phyloP scores from a whole-genome alignment of 441 rosid species.

The California macrophylla region DNA sequence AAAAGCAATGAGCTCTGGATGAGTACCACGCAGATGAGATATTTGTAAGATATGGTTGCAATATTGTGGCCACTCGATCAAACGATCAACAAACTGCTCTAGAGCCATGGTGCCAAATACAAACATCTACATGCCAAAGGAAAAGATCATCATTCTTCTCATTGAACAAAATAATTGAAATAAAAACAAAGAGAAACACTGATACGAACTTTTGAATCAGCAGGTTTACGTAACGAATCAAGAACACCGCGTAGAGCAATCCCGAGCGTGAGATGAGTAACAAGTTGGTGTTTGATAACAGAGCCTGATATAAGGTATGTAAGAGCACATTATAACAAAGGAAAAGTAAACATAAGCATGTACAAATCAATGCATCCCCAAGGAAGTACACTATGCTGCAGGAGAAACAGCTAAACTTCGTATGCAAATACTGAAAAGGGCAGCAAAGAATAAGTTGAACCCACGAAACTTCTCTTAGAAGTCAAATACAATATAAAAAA shows the following conservation, averaged over 20 bases:
- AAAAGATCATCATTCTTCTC: slow-evolving; percentile 9
- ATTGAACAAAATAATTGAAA: background rate
- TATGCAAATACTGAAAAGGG: background rate
- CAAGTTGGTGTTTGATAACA: slow-evolving; percentile 86
- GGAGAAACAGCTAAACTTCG: background rate
- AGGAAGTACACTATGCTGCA: background rate
- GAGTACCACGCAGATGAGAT: slow-evolving; percentile 84
- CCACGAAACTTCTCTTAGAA: background rate
- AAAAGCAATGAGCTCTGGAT: slow-evolving; percentile 77
- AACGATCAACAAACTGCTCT: slow-evolving; percentile 94
- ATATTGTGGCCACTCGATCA: slow-evolving; percentile 97
- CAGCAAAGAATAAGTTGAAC: background rate
- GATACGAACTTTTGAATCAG: slow-evolving; percentile 82
- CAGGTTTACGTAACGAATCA: slow-evolving; percentile 92
- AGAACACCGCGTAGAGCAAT: slow-evolving; percentile 90
- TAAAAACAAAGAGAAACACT: background rate
- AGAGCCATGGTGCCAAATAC: slow-evolving; percentile 90
- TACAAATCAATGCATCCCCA: background rate
- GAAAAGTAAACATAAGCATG: background rate
- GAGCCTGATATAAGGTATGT: slow-evolving; percentile 16
- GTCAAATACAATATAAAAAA: background rate
- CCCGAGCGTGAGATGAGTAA: slow-evolving; percentile 82
- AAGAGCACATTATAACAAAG: background rate
- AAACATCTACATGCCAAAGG: slow-evolving; percentile 66
- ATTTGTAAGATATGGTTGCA: slow-evolving; percentile 97